Percentiles rank a stretch among this genome's conserved stretches.
phyloP scores from a whole-genome alignment of 1,139 yeast genomes.

The Pichia sp. region DNA sequence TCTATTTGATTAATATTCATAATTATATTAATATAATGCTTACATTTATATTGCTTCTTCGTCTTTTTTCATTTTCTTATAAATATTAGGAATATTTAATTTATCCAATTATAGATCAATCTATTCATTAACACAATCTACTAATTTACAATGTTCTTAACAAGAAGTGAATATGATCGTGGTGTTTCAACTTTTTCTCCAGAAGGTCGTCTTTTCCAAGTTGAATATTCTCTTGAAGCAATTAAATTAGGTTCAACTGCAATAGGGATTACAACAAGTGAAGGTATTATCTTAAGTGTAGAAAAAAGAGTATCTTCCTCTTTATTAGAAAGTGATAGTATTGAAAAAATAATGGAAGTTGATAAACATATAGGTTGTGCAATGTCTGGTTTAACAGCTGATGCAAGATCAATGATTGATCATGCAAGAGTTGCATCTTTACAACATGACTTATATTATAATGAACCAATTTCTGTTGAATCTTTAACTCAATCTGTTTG shows the following conservation, averaged over 20 bases:
- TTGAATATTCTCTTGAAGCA: conserved; percentile 96
- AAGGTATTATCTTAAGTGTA: conserved; percentile 93
- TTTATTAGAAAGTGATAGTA: conserved; percentile 82
- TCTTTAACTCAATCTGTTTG: conserved; percentile 94
- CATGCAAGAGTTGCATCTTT: conserved; percentile 93
- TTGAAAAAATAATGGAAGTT: conserved; percentile 93
- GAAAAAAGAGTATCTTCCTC: conserved; percentile 96
- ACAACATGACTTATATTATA: conserved; percentile 83
- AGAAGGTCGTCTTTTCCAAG: conserved; percentile 97
- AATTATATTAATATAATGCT: no score
- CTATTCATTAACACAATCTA: no score
- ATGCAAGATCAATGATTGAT: conserved; percentile 97
- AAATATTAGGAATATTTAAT: no score
- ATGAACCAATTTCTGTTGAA: conserved; percentile 90
- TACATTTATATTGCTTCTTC: no score
- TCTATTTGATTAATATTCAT: no score
- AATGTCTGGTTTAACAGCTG: conserved; percentile 98
- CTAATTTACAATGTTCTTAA: conserved; percentile 64
- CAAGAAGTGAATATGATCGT: conserved; percentile 98
- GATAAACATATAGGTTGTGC: conserved; percentile 97
- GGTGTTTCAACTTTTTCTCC: conserved; percentile 99
- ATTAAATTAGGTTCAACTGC: conserved; percentile 96
- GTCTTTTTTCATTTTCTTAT: no score
- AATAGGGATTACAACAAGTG: conserved; percentile 93
- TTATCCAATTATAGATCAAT: no score